These are phyloP conservation scores for Trypanosoma theileri DNA, from an alignment of 208 protist genomes.

Conservation along the genomic window DNA sequence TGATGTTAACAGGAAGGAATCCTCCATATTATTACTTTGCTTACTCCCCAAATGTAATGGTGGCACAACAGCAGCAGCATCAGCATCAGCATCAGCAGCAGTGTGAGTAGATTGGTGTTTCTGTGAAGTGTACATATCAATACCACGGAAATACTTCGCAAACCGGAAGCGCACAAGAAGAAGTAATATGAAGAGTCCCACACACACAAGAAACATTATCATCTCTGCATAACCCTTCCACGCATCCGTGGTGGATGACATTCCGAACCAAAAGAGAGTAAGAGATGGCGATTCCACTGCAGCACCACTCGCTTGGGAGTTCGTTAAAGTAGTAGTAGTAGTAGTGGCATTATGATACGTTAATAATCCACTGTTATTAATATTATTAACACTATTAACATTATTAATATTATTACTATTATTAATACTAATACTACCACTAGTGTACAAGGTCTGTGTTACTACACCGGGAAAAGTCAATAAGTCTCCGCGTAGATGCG, in stretches of 20 bases:
- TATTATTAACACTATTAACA: too few species aligned
- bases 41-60: neutral
- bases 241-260: neutral
- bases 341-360: too few species aligned
- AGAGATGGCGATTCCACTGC: too few species aligned
- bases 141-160: conserved; percentile 21
- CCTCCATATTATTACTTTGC: neutral
- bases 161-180: conserved; percentile 16
- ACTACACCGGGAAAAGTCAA: too few species aligned
- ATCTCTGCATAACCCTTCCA: conserved; percentile 6
- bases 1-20: neutral
- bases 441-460: too few species aligned
- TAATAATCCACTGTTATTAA: too few species aligned
- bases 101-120: neutral
- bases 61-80: too few species aligned
- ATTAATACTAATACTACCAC: too few species aligned
- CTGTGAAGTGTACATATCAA: conserved; percentile 4
- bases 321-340: neutral
- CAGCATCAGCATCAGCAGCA: neutral
- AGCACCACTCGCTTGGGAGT: neutral
- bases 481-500: too few species aligned
- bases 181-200: conserved; percentile 13
- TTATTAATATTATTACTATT: too few species aligned
- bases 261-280: neutral
- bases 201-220: conserved; percentile 20